phyloP scores from a whole-genome alignment of 495 filamentous ascomycete genomes.

The Trichocladium antarcticum region DNA sequence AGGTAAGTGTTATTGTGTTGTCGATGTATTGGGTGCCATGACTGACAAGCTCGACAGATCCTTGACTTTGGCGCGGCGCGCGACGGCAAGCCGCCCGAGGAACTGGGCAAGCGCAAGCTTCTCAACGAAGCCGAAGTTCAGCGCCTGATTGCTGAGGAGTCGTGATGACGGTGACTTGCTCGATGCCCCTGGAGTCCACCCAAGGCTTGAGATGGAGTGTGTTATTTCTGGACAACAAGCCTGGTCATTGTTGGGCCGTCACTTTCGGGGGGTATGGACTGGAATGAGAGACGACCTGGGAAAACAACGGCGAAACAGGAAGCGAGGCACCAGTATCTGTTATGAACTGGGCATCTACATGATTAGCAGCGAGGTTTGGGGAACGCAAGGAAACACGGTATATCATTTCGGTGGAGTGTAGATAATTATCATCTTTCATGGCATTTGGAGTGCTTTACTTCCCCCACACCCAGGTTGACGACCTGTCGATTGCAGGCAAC shows the following conservation, averaged over 20 bases:
- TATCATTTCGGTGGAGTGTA: neutral
- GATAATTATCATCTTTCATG: neutral
- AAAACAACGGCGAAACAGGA: neutral
- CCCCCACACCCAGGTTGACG: too few relatives aligned
- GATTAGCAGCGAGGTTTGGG: neutral
- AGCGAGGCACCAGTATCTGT: neutral
- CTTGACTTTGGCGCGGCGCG: slow-evolving; percentile 86
- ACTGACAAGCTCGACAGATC: slow-evolving; percentile 43
- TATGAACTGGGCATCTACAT: neutral
- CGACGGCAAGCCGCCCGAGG: slow-evolving; percentile 61
- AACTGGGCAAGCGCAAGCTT: slow-evolving; percentile 69
- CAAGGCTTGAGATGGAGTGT: too few relatives aligned
- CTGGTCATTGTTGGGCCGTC: too few relatives aligned
- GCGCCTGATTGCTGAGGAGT: slow-evolving; percentile 36
- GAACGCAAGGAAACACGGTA: neutral
- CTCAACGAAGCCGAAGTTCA: slow-evolving; percentile 53
- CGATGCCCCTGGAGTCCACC: neutral
- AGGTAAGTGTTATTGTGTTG: slow-evolving; percentile 49
- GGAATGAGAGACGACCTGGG: neutral
- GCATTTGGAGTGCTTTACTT: too few relatives aligned
- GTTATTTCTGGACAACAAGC: too few relatives aligned
- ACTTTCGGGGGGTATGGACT: too few relatives aligned
- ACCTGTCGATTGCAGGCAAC: too few relatives aligned
- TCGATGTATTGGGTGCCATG: slow-evolving; percentile 2
- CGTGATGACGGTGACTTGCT: neutral